Percentiles rank a stretch among this genome's conserved stretches.
Evolutionary conservation across 1,284 basidiomycete species (phyloP).

Genomic region (Puccinia horiana): DNA sequence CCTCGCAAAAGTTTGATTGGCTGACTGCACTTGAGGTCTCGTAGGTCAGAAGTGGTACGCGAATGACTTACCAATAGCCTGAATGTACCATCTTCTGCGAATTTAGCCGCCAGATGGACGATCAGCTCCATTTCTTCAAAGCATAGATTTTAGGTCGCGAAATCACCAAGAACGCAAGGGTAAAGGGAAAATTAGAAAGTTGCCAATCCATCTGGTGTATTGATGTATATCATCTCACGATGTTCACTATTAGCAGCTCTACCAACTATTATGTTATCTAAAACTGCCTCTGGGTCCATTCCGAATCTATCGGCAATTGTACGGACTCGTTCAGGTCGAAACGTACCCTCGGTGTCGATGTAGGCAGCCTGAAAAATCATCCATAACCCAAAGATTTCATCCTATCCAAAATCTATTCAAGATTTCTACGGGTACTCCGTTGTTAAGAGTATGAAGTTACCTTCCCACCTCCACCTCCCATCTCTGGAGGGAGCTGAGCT

Average conservation of each 20-base stretch:
- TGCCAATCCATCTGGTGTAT: not conserved
- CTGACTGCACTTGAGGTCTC: constrained; percentile 2
- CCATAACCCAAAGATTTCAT: not conserved
- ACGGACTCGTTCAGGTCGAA: constrained; percentile 84
- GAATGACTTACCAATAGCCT: constrained; percentile 66
- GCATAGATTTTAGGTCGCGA: not conserved
- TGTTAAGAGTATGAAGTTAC: constrained; percentile 58
- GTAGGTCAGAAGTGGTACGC: constrained; percentile 59
- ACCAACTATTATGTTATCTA: constrained; percentile 77
- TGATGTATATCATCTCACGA: not conserved
- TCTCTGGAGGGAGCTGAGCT: constrained; percentile 79
- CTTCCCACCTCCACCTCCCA: constrained; percentile 86
- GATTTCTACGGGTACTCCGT: not conserved
- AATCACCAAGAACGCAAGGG: not conserved
- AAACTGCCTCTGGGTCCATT: constrained; percentile 78
- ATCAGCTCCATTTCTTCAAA: constrained; percentile 74
- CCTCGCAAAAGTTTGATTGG: not conserved
- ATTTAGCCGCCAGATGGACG: constrained; percentile 70
- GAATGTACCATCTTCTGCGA: constrained; percentile 54
- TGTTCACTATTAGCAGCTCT: constrained; percentile 28
- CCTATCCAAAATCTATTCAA: not conserved
- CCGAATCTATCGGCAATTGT: constrained; percentile 87
- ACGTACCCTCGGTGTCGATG: constrained; percentile 89
- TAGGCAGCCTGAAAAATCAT: constrained; percentile 70
- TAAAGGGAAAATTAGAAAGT: not conserved